Evolutionary conservation across 2,329 filamentous ascomycete species (phyloP).

Genomic region (Calonectria crousiana): DNA sequence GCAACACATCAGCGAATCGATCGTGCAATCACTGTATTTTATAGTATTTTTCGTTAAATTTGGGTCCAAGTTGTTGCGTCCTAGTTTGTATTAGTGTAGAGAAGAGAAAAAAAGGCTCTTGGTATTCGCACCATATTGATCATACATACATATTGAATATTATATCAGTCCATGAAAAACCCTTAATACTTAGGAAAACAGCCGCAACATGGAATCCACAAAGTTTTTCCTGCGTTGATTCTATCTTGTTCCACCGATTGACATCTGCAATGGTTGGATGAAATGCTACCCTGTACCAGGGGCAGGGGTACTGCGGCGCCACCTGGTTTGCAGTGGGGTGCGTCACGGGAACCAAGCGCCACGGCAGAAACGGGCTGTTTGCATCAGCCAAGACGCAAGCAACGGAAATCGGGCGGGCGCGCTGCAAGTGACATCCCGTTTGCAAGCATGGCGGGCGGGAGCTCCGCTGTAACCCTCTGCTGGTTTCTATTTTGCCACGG

Average conservation of each 20-base stretch:
- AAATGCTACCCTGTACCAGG: slow-evolving; percentile 6
- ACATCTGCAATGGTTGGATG: not conserved
- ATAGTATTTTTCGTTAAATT: too few relatives aligned
- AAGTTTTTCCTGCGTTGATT: not conserved
- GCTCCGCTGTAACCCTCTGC: not conserved
- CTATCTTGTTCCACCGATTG: not conserved
- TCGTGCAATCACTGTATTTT: too few relatives aligned
- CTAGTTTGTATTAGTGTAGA: too few relatives aligned
- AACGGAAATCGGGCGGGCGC: not conserved
- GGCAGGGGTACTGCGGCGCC: not conserved
- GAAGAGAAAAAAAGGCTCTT: too few relatives aligned
- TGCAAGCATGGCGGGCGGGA: not conserved
- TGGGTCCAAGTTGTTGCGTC: too few relatives aligned
- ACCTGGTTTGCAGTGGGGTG: not conserved
- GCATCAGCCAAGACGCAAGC: not conserved
- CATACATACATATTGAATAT: too few relatives aligned
- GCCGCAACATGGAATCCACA: rapidly evolving
- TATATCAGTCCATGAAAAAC: not conserved
- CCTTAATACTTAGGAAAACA: not conserved
- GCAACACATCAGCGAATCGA: too few relatives aligned
- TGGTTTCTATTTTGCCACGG: not conserved
- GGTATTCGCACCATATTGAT: too few relatives aligned
- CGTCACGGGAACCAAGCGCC: not conserved
- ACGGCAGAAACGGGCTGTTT: not conserved
- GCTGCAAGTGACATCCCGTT: not conserved